phyloP scores from a whole-genome alignment of 495 filamentous ascomycete genomes.

The Astrocystis sublimbata region DNA sequence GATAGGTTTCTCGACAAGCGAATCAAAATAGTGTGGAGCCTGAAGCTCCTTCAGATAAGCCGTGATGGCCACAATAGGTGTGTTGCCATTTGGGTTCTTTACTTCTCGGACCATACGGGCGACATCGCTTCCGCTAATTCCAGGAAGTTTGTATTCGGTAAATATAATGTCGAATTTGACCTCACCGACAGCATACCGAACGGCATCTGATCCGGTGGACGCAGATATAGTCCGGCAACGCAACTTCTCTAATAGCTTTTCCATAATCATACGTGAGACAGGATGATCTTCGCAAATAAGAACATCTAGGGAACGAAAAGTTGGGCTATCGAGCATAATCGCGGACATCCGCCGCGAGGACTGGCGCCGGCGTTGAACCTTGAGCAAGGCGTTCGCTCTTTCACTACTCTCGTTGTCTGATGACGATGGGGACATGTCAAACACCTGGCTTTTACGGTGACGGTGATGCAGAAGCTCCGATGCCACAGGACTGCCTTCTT shows the following conservation, averaged over 20 bases:
- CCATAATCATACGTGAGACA: constrained; percentile 96
- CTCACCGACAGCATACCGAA: constrained; percentile 88
- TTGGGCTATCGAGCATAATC: constrained; percentile 76
- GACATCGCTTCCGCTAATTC: constrained; percentile 91
- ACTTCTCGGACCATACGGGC: constrained; percentile 96
- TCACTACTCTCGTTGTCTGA: constrained; percentile 97
- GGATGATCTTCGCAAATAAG: constrained; percentile 98
- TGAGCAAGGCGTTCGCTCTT: constrained; percentile 84
- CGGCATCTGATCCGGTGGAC: constrained; percentile 82
- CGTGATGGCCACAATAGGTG: constrained; percentile 95
- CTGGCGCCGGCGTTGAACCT: constrained; percentile 87
- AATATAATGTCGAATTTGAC: constrained; percentile 97
- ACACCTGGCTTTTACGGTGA: constrained; percentile 90
- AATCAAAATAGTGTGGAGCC: constrained; percentile 91
- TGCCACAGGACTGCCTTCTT: constrained; percentile 75
- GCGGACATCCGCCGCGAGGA: constrained; percentile 90
- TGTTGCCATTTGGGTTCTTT: constrained; percentile 89
- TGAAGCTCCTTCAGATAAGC: constrained; percentile 95
- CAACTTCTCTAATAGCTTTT: constrained; percentile 90
- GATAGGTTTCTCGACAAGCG: constrained; percentile 92
- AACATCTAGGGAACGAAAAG: constrained; percentile 88
- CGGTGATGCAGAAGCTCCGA: constrained; percentile 74
- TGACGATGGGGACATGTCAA: constrained; percentile 95
- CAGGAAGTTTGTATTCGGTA: constrained; percentile 93
- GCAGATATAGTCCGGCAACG: constrained; percentile 94